These are phyloP conservation scores for Amniculicola lignicola DNA, from an alignment of 495 filamentous ascomycete species.

Conservation along the genomic window DNA sequence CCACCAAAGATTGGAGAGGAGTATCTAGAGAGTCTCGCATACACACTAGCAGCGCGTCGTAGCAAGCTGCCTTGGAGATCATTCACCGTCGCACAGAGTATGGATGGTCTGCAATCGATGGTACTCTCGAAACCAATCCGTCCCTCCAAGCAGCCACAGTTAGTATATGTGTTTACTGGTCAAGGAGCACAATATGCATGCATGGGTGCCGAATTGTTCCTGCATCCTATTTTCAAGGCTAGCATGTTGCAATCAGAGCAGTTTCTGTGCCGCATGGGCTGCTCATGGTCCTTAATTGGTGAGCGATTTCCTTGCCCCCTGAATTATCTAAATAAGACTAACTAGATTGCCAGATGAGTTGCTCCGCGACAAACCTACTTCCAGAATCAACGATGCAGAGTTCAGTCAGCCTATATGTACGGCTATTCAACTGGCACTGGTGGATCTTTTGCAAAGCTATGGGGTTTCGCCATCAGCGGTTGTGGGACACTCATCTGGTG, in stretches of 20 bases:
- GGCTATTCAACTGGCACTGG: constrained; percentile 23
- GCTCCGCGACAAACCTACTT: background rate
- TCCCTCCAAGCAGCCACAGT: background rate
- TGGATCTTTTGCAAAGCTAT: constrained; percentile 24
- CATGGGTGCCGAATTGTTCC: background rate
- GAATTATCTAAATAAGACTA: too few relatives aligned
- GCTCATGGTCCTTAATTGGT: background rate
- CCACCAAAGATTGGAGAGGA: background rate
- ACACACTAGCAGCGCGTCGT: background rate
- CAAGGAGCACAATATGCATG: constrained; percentile 66
- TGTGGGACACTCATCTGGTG: constrained; percentile 38
- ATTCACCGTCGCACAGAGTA: background rate
- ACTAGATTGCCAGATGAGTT: background rate
- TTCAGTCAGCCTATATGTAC: constrained; percentile 9
- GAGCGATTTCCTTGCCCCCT: too few relatives aligned
- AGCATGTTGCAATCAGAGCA: background rate
- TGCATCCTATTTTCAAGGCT: background rate
- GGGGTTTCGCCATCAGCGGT: constrained; percentile 18
- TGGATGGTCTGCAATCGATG: background rate
- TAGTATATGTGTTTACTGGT: constrained; percentile 51
- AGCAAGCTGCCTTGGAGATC: background rate
- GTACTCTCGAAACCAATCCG: background rate
- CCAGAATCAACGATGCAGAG: background rate
- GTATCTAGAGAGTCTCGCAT: background rate
- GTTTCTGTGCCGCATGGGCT: background rate